Base-by-base conservation (phyloP, 169 alveolate genomes). In the Prorocentrum cordatum region DNA sequence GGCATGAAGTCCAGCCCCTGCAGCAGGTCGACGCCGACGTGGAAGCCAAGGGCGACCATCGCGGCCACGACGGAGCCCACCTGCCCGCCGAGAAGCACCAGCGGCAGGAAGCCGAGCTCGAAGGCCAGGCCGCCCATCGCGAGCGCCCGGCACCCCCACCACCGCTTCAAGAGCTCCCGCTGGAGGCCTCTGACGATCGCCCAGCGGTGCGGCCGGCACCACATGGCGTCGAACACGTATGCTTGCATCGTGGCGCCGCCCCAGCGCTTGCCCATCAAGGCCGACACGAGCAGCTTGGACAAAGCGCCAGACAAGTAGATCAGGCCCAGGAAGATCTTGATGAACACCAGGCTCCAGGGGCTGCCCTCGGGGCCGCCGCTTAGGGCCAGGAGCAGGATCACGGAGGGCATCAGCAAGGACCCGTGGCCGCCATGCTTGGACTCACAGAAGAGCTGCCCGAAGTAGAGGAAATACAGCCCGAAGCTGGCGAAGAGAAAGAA, bases 1-100 rank as follows among this genome's bases (percentile, higher is more conserved):
- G 88, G 88, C 75, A 59, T 77, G 88, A 77, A 77, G 88, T 77
- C 88, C 64, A 77, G 75, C 33, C 88, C 88, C 88, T 73, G 88
- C 88, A 77, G 27, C 24, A 77, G 20, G 59, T 77, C 88, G 33
- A 77, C 88, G 45, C 88, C 88, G 7, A 77, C 75, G 27, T 77
- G 88, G 29, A 77, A 77, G 14, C 64, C 54, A 36, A 77, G 59
- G 16, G 88, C 88, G 32, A 77, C 67, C 14, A 75, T 75, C 27
- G 20, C 36, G 62, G 36, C 24, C 24, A n/a, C n/a, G 31, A 70
- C 88, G 20, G 88, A 77, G 3, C 88, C 75, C 26, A 64, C 22
- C 27, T 45, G 33, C 1, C 88, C 88, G 32, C 88, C 88, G 26
- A 77, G 38, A 38, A 77, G 32, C 2, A 77, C 88, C 47, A 77